Evolutionary conservation across 75 land plant species (phyloP).

Genomic region (Selaginella tamariscina): DNA sequence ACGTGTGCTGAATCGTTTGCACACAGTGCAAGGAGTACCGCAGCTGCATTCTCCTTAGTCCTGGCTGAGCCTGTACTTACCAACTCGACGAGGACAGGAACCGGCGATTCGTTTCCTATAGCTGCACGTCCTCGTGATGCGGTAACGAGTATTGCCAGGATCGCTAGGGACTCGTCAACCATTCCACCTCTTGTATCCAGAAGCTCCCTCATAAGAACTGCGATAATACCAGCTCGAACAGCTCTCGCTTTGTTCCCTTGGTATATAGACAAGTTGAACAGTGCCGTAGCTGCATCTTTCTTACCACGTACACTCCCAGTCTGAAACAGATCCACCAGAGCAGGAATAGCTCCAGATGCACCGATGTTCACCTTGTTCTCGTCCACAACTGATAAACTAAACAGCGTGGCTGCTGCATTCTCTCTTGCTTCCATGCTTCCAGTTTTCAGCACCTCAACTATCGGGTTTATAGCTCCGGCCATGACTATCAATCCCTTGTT

Average conservation of each 20-base stretch:
- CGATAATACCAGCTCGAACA: neutral
- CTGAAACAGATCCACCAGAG: constrained; percentile 1
- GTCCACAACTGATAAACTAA: constrained; percentile 6
- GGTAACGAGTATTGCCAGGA: neutral
- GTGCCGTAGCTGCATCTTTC: constrained; percentile 8
- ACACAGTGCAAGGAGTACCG: constrained; percentile 1
- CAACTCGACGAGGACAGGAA: constrained; percentile 5
- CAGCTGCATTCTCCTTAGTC: constrained; percentile 4
- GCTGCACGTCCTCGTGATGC: neutral
- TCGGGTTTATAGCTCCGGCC: neutral
- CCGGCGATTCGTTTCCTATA: constrained; percentile 4
- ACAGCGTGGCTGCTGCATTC: constrained; percentile 10
- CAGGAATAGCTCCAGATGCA: constrained; percentile 8
- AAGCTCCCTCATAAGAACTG: neutral
- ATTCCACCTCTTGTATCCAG: neutral
- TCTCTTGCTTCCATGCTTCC: constrained; percentile 10
- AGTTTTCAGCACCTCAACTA: neutral
- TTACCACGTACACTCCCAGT: neutral
- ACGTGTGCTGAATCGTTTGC: constrained; percentile 2
- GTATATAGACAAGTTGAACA: constrained; percentile 10
- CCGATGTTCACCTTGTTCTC: constrained; percentile 4
- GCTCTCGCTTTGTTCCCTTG: constrained; percentile 11
- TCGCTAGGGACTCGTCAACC: constrained; percentile 1
- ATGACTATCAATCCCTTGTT: neutral
- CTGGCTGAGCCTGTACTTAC: constrained; percentile 1